These are phyloP conservation scores for Penicillium sp. DNA, from an alignment of 2,329 filamentous ascomycete species.

Conservation along the genomic window DNA sequence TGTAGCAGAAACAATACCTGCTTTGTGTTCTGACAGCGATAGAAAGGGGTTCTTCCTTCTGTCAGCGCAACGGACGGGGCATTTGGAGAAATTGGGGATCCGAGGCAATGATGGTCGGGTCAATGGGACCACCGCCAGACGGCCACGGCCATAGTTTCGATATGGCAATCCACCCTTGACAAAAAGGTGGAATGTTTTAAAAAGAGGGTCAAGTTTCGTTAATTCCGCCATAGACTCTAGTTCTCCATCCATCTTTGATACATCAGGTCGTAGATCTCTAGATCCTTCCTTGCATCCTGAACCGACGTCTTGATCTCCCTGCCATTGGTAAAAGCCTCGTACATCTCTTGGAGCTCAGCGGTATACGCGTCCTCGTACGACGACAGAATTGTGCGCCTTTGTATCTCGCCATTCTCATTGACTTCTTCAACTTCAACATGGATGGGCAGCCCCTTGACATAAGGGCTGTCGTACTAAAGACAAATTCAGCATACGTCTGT, in stretches of 20 bases:
- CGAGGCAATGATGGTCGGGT: background rate
- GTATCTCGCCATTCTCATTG: slow-evolving; percentile 16
- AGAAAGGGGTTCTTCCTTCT: too few species aligned
- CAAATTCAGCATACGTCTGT: background rate
- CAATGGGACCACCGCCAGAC: background rate
- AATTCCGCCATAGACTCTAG: background rate
- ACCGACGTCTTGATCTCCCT: slow-evolving; percentile 38
- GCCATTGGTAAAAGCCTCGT: slow-evolving; percentile 31
- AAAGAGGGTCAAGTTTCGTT: background rate
- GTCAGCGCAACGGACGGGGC: background rate
- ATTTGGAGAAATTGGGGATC: background rate
- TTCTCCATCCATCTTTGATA: slow-evolving; percentile 9
- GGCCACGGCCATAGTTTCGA: too few species aligned
- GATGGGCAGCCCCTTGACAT: slow-evolving; percentile 13
- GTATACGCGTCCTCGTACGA: slow-evolving; percentile 46
- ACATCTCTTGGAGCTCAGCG: slow-evolving; percentile 35
- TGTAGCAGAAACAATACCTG: background rate
- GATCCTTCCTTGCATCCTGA: slow-evolving; percentile 38
- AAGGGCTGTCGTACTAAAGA: slow-evolving; percentile 13
- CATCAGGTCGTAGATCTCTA: slow-evolving; percentile 34
- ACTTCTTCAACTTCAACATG: slow-evolving; percentile 14
- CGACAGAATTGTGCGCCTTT: slow-evolving; percentile 36
- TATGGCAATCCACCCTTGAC: too few species aligned
- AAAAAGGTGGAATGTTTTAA: too few species aligned
- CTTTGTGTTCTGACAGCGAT: too few species aligned